phyloP scores from a whole-genome alignment of 805 yeast species.

The Danielia oregonensis region DNA sequence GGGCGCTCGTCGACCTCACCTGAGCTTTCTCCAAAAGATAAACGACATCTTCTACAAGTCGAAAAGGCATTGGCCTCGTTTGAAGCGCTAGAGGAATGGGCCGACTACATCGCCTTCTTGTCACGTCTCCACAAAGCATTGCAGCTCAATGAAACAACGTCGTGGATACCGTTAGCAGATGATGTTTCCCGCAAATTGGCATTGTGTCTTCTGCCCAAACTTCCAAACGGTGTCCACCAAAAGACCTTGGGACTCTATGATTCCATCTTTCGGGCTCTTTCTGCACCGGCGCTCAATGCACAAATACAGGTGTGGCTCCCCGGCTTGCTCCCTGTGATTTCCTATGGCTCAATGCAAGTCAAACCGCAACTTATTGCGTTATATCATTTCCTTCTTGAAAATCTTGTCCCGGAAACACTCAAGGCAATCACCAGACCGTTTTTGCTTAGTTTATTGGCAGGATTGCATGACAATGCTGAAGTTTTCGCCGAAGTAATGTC shows the following conservation, averaged over 20 bases:
- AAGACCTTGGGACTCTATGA: conserved; percentile 79
- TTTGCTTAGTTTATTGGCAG: conserved; percentile 72
- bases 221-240: conserved; percentile 96
- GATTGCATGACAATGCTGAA: conserved; percentile 89
- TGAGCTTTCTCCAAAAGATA: conserved; percentile 49
- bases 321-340: conserved; percentile 84
- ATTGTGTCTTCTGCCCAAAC: conserved; percentile 69
- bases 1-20: conserved; percentile 1
- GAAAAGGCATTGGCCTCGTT: conserved; percentile 72
- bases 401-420: conserved; percentile 34
- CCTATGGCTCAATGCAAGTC: conserved; percentile 85
- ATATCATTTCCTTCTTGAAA: conserved; percentile 49
- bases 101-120: conserved; percentile 90
- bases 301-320: conserved; percentile 82
- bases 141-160: conserved; percentile 25
- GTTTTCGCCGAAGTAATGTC: conserved; percentile 59
- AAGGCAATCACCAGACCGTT: conserved; percentile 63
- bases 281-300: conserved; percentile 48
- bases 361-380: conserved; percentile 72
- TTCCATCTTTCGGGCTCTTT: conserved; percentile 61
- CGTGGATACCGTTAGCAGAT: conserved; percentile 63
- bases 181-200: conserved; percentile 70
- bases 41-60: conserved; percentile 61
- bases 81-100: conserved; percentile 93
- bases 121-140: conserved; percentile 75